Conservation (phyloP, 805 yeast genomes). For the Cyberlindnera misumaiensis region DNA sequence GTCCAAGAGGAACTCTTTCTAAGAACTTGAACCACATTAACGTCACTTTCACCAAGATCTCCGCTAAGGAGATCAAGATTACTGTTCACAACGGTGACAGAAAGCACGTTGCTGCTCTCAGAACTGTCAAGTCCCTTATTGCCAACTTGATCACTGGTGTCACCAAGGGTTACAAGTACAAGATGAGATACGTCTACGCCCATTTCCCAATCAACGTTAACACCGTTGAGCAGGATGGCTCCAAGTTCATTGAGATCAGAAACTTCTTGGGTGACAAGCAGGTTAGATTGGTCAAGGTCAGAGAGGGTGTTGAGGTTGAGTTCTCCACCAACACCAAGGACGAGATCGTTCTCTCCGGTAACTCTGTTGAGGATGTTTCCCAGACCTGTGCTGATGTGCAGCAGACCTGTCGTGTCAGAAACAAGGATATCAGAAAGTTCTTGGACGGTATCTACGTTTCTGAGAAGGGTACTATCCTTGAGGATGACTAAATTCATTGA, state of each 20-base stretch:
- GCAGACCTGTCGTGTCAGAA: slow-evolving; percentile 97
- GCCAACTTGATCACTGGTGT: slow-evolving; percentile 97
- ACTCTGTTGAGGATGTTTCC: slow-evolving; percentile 95
- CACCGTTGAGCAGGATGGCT: slow-evolving; percentile 72
- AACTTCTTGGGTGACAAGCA: slow-evolving; percentile 99
- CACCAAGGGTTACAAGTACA: slow-evolving; percentile 98
- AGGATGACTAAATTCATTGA: slow-evolving; percentile 37
- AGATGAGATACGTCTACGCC: slow-evolving; percentile 99
- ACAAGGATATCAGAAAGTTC: slow-evolving; percentile 99
- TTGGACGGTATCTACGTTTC: slow-evolving; percentile 99
- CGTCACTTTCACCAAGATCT: slow-evolving; percentile 82
- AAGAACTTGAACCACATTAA: slow-evolving; percentile 93
- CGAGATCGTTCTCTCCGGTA: slow-evolving; percentile 88
- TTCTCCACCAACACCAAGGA: slow-evolving; percentile 84
- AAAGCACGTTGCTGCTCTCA: slow-evolving; percentile 99
- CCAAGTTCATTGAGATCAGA: slow-evolving; percentile 86
- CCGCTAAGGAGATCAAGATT: slow-evolving; percentile 70
- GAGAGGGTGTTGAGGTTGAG: slow-evolving; percentile 85
- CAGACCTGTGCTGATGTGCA: slow-evolving; percentile 98
- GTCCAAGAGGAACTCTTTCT: slow-evolving; percentile 94
- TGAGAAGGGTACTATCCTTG: slow-evolving; percentile 82
- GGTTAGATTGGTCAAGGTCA: slow-evolving; percentile 81
- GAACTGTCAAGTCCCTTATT: slow-evolving; percentile 95
- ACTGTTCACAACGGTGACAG: slow-evolving; percentile 98
- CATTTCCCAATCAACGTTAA: slow-evolving; percentile 99